These are phyloP conservation scores for Nicotiana attenuata DNA, from an alignment of 257 asterid species.

Conservation along the genomic window DNA sequence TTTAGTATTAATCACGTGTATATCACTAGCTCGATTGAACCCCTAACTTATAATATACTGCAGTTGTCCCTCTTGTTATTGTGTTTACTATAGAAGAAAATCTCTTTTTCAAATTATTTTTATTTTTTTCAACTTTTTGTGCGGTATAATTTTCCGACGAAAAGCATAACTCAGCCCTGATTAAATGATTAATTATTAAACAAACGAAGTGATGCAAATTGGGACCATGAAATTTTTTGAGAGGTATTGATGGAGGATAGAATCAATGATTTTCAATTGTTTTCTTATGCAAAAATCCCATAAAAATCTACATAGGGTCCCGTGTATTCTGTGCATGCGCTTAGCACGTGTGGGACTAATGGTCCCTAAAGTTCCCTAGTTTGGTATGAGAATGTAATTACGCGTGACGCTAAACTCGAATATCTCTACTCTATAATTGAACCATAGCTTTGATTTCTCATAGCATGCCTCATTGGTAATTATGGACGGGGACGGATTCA, in stretches of 20 bases:
- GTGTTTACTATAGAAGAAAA: no score
- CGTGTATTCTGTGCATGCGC: not conserved
- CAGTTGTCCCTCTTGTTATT: no score
- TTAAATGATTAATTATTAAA: not conserved
- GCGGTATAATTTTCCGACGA: no score
- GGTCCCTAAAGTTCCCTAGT: not conserved
- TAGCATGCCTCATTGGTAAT: not conserved
- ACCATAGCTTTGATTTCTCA: not conserved
- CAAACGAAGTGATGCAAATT: not conserved
- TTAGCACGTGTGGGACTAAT: slow-evolving; percentile 3
- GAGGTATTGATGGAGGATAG: not conserved
- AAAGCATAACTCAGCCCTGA: no score
- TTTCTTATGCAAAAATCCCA: not conserved
- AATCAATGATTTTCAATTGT: not conserved
- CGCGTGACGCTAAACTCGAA: not conserved
- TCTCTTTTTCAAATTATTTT: no score
- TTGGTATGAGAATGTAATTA: not conserved
- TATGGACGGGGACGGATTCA: not conserved
- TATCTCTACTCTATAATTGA: not conserved
- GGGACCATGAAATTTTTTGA: not conserved
- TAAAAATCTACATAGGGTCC: not conserved
- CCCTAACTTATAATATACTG: no score
- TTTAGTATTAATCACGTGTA: no score
- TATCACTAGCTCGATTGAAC: no score
- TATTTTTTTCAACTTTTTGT: no score